Base-by-base conservation (phyloP, 306 rosid species). In the Glycine soja region DNA sequence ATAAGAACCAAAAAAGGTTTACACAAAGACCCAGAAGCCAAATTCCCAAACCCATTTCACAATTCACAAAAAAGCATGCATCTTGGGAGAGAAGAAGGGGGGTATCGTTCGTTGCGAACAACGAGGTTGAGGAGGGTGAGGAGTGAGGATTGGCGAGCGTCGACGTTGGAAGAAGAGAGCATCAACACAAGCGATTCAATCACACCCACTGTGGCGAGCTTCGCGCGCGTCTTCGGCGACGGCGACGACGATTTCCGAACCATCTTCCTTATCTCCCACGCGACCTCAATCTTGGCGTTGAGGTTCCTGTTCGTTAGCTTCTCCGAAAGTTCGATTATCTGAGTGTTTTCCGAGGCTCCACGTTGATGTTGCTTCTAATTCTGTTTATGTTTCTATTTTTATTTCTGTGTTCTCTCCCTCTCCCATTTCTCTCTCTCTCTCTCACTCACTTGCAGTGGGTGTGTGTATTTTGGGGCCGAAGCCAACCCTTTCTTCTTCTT, bases 121-220 rank as follows among this genome's bases (percentile, higher is more conserved):
- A 97, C 98, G 52, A 94, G 95, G 65, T 94, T 94, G 85, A 94
- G 98, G 48, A 94, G 95, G 24, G 97, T 97, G 24, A 94, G 97
- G 59, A 94, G 95, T 73, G 98, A 88, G 72, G 95, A 90, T 56
- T 94, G 86, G 16, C 94, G 92, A 2, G 98, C 97, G 50, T 90
- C 95, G 16, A 90, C 85, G 81, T 87, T 83, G 13, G 88, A 87
- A 58, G 97, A 89, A 72, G 89, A 88, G 36, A 94, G 97, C 98
- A 94, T 94, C 76, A 78, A 75, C 40, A 94, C 92, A 16, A 94
- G 88, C 1, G 97, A 97, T 72, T 88, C 91, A 80, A 94, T 89
- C 47, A 94, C 95, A 61, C 93, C 97, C 0, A 90, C 83, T 16
- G 91, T 90, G 5, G 92, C 97, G 10, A 94, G 56, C 64, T 82